Conservation (phyloP, 371 early-diverging fungal genomes). For the Capillidium rhysosporum region DNA sequence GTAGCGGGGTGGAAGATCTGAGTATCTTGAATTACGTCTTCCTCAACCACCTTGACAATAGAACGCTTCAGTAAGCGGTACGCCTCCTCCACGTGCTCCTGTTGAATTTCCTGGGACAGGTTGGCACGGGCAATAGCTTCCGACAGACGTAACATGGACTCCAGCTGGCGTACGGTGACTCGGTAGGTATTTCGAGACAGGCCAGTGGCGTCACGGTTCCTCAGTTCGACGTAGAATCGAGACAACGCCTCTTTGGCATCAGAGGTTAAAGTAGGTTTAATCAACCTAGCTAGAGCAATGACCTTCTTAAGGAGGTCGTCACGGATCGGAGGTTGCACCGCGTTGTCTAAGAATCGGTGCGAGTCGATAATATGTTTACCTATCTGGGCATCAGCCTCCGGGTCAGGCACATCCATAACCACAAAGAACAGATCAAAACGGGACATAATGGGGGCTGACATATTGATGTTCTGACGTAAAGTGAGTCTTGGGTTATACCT, state of each 20-base stretch:
- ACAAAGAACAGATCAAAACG: slow-evolving; percentile 99
- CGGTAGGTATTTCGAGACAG: slow-evolving; percentile 64
- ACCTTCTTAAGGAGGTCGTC: slow-evolving; percentile 60
- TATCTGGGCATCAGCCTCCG: slow-evolving; percentile 76
- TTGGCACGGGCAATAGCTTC: slow-evolving; percentile 95
- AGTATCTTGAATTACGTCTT: slow-evolving; percentile 44
- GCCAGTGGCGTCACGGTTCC: slow-evolving; percentile 75
- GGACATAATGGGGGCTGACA: slow-evolving; percentile 98
- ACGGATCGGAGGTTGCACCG: slow-evolving; percentile 20
- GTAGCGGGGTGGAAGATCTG: neutral
- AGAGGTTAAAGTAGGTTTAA: slow-evolving; percentile 65
- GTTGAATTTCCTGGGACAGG: slow-evolving; percentile 46
- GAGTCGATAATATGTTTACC: slow-evolving; percentile 89
- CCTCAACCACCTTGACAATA: slow-evolving; percentile 83
- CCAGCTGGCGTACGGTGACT: slow-evolving; percentile 97
- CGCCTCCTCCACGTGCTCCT: slow-evolving; percentile 81
- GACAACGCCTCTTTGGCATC: slow-evolving; percentile 64
- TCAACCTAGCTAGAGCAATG: slow-evolving; percentile 73
- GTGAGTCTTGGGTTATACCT: slow-evolving; percentile 89
- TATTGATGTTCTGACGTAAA: slow-evolving; percentile 88
- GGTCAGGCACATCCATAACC: slow-evolving; percentile 90
- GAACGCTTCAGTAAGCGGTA: slow-evolving; percentile 74
- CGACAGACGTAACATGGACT: slow-evolving; percentile 91
- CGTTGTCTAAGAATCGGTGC: slow-evolving; percentile 59
- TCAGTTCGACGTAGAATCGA: slow-evolving; percentile 73